Evolutionary conservation across 2,329 filamentous ascomycete species (phyloP).

Genomic region (Colletotrichum eremochloae): DNA sequence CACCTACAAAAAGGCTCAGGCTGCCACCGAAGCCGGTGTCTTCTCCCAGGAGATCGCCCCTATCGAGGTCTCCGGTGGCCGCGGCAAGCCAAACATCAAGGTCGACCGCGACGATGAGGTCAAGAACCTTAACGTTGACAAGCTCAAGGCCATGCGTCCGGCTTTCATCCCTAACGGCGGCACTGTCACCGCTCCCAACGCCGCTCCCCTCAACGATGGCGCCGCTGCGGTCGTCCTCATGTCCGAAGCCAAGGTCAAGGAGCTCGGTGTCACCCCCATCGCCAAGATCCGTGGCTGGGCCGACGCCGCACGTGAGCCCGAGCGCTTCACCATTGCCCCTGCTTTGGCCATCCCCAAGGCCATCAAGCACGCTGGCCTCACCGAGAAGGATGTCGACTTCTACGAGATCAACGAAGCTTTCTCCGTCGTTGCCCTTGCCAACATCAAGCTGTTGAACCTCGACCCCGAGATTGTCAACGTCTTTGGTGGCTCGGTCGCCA

Average conservation of each 20-base stretch:
- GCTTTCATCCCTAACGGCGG: slow-evolving; percentile 84
- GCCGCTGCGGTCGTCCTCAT: slow-evolving; percentile 93
- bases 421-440: slow-evolving; percentile 94
- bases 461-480: slow-evolving; percentile 91
- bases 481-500: slow-evolving; percentile 93
- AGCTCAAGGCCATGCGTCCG: slow-evolving; percentile 87
- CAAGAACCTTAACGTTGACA: slow-evolving; percentile 90
- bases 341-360: slow-evolving; percentile 97
- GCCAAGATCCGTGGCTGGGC: slow-evolving; percentile 98
- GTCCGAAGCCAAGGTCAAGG: slow-evolving; percentile 93
- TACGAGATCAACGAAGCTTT: slow-evolving; percentile 99
- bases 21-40: slow-evolving; percentile 82
- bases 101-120: slow-evolving; percentile 94
- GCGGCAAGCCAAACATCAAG: slow-evolving; percentile 87
- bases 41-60: slow-evolving; percentile 92
- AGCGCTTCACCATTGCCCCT: slow-evolving; percentile 95
- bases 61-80: slow-evolving; percentile 86
- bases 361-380: slow-evolving; percentile 90
- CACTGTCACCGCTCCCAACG: slow-evolving; percentile 96
- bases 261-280: slow-evolving; percentile 90
- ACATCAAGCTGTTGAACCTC: slow-evolving; percentile 90
- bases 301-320: slow-evolving; percentile 90
- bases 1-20: slow-evolving; percentile 93
- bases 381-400: slow-evolving; percentile 83
- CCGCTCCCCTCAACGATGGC: slow-evolving; percentile 95